Conservation (phyloP, 805 yeast species). For the Groenewaldozyma tartarivorans region DNA sequence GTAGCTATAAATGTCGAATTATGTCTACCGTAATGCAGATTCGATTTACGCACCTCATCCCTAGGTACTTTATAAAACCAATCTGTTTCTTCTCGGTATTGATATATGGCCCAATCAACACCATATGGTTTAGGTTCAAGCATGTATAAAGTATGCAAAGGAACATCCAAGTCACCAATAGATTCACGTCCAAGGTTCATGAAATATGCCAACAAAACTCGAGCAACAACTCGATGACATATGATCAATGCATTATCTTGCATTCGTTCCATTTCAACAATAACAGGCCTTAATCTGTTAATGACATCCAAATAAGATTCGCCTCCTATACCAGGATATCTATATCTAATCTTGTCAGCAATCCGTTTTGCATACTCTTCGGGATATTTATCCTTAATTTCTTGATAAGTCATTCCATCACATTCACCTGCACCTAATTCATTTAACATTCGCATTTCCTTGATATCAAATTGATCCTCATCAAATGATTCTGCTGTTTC, state of each 20-base stretch:
- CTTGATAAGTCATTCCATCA: constrained; percentile 88
- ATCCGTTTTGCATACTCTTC: constrained; percentile 71
- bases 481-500: constrained; percentile 73
- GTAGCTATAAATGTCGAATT: constrained; percentile 6
- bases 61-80: constrained; percentile 60
- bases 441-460: constrained; percentile 87
- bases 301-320: constrained; percentile 92
- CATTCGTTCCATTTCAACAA: constrained; percentile 86
- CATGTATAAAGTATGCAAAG: constrained; percentile 81
- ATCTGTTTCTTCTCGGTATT: constrained; percentile 68
- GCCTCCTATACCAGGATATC: constrained; percentile 97
- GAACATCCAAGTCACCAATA: constrained; percentile 86
- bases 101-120: constrained; percentile 84
- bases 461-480: constrained; percentile 63
- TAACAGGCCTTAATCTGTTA: constrained; percentile 78
- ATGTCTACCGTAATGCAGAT: constrained; percentile 1
- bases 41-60: constrained; percentile 20
- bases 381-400: constrained; percentile 64
- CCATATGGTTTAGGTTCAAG: constrained; percentile 93
- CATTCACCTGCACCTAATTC: constrained; percentile 89
- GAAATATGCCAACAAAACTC: constrained; percentile 82
- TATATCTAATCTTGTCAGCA: constrained; percentile 67
- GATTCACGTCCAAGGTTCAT: constrained; percentile 67
- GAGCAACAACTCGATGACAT: constrained; percentile 84
- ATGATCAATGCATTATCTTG: constrained; percentile 76